Evolutionary conservation across 179 eudicot species (phyloP), one percentile per base, ranked within the genome.

Genomic region (Beta macrorhiza): DNA sequence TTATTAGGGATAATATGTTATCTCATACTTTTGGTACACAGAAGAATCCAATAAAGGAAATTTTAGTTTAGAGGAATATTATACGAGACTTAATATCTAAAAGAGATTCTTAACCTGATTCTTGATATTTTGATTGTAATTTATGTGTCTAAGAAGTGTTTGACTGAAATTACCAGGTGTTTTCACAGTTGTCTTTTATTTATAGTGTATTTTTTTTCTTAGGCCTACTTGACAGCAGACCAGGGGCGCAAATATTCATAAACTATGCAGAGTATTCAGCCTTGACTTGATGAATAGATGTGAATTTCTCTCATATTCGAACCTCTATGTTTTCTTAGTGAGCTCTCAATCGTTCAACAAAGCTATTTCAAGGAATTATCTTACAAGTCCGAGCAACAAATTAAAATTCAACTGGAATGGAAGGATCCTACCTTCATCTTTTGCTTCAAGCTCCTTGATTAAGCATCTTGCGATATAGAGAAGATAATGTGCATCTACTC

Each of bases 401-500:
- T 67, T 45, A 32, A 76, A 68, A 55, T 47, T 8, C 5, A 51
- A 51, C 72, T 42, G 19, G 37, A 19, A 68, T 14, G 29, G 19
- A 14, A 57, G 53, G 52, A 74, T 83, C 83, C 65, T 88, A 92
- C 97, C 92, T 52, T 69, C 81, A 45, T 79, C 87, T 82, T 73
- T 86, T 67, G 78, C 83, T 83, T 79, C 83, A 75, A 97, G 97
- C 92, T 96, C 99, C 70, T 78, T 78, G 86, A 85, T 90, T 86
- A 96, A 92, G 82, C 93, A 87, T 69, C 78, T 82, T 52, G 98
- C 97, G 80, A 96, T 94, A 85, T 91, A 87, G 72, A 96, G 81
- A 86, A 96, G 87, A 91, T 89, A 94, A 85, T 92, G 99, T 77
- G 97, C 97, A 89, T 97, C 99, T 44, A 86, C 84, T 83, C 88